Conservation (phyloP, 495 filamentous ascomycete genomes). For the Aspergillus steynii region DNA sequence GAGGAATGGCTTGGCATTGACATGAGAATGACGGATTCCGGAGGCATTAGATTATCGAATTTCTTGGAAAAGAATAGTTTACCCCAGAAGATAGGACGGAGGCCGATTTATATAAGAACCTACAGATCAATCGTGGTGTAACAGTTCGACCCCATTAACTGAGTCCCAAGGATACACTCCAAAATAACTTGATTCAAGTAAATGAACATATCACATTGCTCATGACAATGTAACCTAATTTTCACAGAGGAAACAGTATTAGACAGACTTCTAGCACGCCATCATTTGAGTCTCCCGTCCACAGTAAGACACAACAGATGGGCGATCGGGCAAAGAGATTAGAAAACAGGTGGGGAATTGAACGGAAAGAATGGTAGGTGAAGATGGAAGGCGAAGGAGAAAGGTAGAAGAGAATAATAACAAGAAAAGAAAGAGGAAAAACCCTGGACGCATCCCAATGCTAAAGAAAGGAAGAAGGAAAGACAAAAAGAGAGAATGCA, state of each 20-base stretch:
- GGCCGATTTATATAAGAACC: too few species aligned
- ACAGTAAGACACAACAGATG: neutral
- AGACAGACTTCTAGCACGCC: neutral
- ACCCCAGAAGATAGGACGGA: too few species aligned
- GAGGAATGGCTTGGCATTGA: too few species aligned
- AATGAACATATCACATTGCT: neutral
- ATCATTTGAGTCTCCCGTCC: neutral
- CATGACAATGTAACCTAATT: neutral
- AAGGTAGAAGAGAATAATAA: slow-evolving; percentile 22
- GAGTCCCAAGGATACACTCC: too few species aligned
- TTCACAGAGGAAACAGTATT: neutral
- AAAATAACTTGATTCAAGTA: neutral
- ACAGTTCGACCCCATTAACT: too few species aligned
- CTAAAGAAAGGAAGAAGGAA: slow-evolving; percentile 22
- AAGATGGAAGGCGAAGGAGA: slow-evolving; percentile 21
- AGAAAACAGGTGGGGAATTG: slow-evolving; percentile 26
- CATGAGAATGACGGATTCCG: too few species aligned
- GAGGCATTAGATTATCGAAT: too few species aligned
- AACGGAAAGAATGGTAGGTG: slow-evolving; percentile 23
- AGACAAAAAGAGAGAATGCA: slow-evolving; percentile 20
- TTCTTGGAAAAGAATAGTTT: too few species aligned
- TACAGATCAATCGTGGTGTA: too few species aligned
- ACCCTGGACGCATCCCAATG: slow-evolving; percentile 33
- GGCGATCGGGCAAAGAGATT: slow-evolving; percentile 5
- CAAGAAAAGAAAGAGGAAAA: slow-evolving; percentile 24